Conservation (phyloP, 23 red algal genomes). For the Gracilaria gracilis region DNA sequence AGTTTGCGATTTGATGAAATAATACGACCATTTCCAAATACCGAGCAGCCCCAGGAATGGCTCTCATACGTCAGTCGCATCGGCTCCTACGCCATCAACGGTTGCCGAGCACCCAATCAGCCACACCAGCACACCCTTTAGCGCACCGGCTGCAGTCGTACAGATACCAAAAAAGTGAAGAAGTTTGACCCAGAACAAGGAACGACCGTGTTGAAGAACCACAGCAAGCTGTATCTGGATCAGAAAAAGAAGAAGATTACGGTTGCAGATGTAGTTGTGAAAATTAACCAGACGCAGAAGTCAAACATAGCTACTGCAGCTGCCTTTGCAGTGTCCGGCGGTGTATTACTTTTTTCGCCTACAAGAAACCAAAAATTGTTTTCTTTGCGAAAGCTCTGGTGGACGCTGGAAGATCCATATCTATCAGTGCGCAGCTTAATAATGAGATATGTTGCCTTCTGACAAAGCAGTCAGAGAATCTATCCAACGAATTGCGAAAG, state of each 20-base stretch:
- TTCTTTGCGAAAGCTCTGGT: not conserved
- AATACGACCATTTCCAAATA: too few relatives aligned
- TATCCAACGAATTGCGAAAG: not conserved
- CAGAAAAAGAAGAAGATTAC: not conserved
- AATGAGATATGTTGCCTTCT: constrained; percentile 1
- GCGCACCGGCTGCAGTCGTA: too few relatives aligned
- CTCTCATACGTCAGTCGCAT: too few relatives aligned
- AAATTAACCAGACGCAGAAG: not conserved
- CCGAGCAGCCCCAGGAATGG: too few relatives aligned
- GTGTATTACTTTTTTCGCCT: constrained; percentile 9
- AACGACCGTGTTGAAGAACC: not conserved
- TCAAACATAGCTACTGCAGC: not conserved
- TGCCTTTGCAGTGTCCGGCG: not conserved
- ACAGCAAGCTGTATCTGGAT: not conserved
- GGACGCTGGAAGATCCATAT: not conserved
- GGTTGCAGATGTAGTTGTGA: not conserved
- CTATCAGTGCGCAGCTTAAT: not conserved
- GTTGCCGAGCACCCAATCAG: too few relatives aligned
- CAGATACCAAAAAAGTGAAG: too few relatives aligned
- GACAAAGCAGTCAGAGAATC: not conserved
- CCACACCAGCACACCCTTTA: too few relatives aligned
- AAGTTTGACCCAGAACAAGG: not conserved
- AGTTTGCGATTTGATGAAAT: too few relatives aligned
- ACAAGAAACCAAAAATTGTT: not conserved
- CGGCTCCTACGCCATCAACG: too few relatives aligned